Evolutionary conservation across 2,329 filamentous ascomycete species (phyloP).

Genomic region (Arthrobotrys conoides): DNA sequence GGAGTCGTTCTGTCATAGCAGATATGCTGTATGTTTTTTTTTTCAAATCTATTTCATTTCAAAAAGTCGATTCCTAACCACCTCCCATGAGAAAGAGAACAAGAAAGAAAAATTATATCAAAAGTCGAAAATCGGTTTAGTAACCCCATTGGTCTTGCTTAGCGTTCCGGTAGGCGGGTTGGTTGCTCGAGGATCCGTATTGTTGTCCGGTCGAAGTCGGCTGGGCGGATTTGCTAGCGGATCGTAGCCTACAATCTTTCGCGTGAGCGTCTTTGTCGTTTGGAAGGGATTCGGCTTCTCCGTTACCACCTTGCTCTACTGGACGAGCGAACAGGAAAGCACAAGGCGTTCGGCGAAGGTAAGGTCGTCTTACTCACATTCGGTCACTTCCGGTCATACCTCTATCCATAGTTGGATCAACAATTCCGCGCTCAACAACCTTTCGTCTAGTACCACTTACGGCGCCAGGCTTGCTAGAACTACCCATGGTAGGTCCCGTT

Average conservation of each 20-base stretch:
- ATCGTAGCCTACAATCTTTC: slow-evolving; percentile 64
- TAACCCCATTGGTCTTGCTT: slow-evolving; percentile 64
- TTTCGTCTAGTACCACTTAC: slow-evolving; percentile 63
- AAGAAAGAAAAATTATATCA: slow-evolving; percentile 41
- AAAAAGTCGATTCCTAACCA: slow-evolving; percentile 59
- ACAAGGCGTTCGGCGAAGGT: slow-evolving; percentile 49
- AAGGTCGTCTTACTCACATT: slow-evolving; percentile 63
- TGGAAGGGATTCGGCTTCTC: slow-evolving; percentile 47
- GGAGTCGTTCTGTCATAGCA: slow-evolving; percentile 58
- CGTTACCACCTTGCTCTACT: slow-evolving; percentile 55
- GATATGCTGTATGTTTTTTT: slow-evolving; percentile 46
- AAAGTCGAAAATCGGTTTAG: slow-evolving; percentile 57
- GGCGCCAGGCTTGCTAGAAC: slow-evolving; percentile 62
- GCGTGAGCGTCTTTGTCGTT: slow-evolving; percentile 58
- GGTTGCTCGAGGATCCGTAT: slow-evolving; percentile 59
- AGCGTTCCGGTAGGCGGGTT: slow-evolving; percentile 63
- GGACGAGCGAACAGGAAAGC: slow-evolving; percentile 51
- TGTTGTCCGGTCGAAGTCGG: slow-evolving; percentile 57
- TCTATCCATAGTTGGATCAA: slow-evolving; percentile 64
- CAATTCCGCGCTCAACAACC: slow-evolving; percentile 63
- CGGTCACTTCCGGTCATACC: slow-evolving; percentile 64
- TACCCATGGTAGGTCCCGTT: slow-evolving; percentile 61
- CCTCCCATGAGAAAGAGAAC: slow-evolving; percentile 48
- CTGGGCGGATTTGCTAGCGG: slow-evolving; percentile 64
- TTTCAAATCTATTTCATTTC: slow-evolving; percentile 54